Conservation (phyloP, 179 eudicot genomes). For the Pouteria campechiana region DNA sequence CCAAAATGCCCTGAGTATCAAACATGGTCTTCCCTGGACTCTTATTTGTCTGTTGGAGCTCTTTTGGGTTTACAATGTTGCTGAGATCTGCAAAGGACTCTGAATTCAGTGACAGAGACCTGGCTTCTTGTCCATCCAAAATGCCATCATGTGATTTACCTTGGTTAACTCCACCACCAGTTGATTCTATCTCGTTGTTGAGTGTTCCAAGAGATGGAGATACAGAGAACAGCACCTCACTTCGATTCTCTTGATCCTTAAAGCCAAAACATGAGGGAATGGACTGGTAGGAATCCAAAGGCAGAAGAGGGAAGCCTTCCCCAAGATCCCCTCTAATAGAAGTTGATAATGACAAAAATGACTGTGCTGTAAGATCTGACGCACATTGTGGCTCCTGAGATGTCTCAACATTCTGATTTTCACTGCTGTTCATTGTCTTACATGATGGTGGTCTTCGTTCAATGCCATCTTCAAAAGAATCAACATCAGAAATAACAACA, state of each 20-base stretch:
- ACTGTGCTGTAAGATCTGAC: constrained; percentile 27
- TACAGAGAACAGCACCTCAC: constrained; percentile 10
- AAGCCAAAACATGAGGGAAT: constrained; percentile 24
- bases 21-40: constrained; percentile 42
- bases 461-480: too few species aligned
- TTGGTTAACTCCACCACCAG: too few species aligned
- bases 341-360: constrained; percentile 31
- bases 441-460: too few species aligned
- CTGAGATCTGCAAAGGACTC: too few species aligned
- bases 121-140: too few species aligned
- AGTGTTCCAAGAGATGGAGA: constrained; percentile 17
- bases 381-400: constrained; percentile 38
- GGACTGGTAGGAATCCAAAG: constrained; percentile 26
- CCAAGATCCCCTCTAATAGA: constrained; percentile 38
- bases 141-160: too few species aligned
- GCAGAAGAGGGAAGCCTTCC: constrained; percentile 23
- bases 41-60: too few species aligned
- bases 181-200: constrained; percentile 20
- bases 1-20: constrained; percentile 90
- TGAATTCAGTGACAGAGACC: too few species aligned
- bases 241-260: constrained; percentile 15
- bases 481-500: too few species aligned
- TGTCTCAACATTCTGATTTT: constrained; percentile 13
- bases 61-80: too few species aligned
- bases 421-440: constrained; percentile 11